A percentile compares a stretch with the other conserved stretches of the same genome.
Evolutionary conservation across 2,329 filamentous ascomycete genomes (phyloP).

Genomic region (Polytolypa hystricis): DNA sequence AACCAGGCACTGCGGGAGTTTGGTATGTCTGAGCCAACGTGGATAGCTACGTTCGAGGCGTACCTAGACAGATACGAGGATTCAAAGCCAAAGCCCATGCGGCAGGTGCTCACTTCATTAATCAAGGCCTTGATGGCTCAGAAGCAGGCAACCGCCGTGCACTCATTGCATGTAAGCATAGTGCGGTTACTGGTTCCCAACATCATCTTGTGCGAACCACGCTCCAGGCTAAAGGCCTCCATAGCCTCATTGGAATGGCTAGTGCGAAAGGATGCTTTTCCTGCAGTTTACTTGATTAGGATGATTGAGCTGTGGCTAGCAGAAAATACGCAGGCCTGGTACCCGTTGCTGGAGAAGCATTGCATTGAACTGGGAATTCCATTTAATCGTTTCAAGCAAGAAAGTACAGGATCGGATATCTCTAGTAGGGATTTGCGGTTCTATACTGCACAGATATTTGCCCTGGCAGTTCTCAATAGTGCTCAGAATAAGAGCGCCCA

Average conservation of each 20-base stretch:
- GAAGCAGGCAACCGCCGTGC: conserved; percentile 14
- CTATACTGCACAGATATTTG: conserved; percentile 16
- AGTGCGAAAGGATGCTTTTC: conserved; percentile 27
- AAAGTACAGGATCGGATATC: conserved; percentile 5
- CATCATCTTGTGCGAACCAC: conserved; percentile 29
- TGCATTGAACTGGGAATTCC: conserved; percentile 21
- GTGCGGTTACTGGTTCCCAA: conserved; percentile 22
- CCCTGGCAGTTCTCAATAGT: conserved; percentile 10
- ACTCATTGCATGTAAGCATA: conserved; percentile 17
- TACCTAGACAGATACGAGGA: conserved; percentile 32
- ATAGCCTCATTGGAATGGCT: conserved; percentile 27
- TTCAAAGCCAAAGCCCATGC: conserved; percentile 34
- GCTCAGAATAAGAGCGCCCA: conserved; percentile 10
- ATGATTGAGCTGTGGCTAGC: conserved; percentile 24
- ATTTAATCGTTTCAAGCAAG: conserved; percentile 11
- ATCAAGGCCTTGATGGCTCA: conserved; percentile 23
- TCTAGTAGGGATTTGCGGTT: conserved; percentile 11
- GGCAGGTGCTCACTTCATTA: conserved; percentile 33
- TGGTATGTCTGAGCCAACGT: conserved; percentile 23
- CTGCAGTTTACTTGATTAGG: conserved; percentile 20
- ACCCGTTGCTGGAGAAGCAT: conserved; percentile 22
- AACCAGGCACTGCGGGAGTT: conserved; percentile 23
- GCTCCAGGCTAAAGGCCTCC: conserved; percentile 27
- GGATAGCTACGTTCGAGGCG: conserved; percentile 30
- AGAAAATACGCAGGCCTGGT: conserved; percentile 22